Base-by-base conservation (phyloP, 495 filamentous ascomycete species). In the Friedmanniomyces simplex region DNA sequence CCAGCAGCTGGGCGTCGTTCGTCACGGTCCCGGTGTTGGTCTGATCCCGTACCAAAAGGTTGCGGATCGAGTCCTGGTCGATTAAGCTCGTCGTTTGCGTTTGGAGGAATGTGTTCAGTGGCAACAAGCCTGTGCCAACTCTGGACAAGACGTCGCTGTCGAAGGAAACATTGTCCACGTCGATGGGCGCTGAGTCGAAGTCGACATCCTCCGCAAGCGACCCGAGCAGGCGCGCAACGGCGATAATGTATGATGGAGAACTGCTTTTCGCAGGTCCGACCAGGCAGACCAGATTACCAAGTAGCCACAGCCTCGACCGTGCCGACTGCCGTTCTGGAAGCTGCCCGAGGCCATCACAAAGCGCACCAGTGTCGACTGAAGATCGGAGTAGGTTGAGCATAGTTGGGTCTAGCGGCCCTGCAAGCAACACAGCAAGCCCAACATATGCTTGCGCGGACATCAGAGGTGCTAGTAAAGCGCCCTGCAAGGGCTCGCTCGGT, bases 211-310 rank as follows among this genome's bases (percentile, higher is more conserved):
- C 67, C 5, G 85, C 79, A 6, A 84, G 79, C n/a, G 76, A 80
- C 36, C 73, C 74, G 12, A 91, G 71, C 20, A 89, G 67, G 8
- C 73, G 70, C 7, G 85, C 84, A 10, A 94, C 74, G 20, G 48
- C 30, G 18, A 20, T 18, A 24, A 53, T 58, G 48, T 13, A 86
- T 78, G 45, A 75, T 73, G 22, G 89, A 73, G 65, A 85, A 46
- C 76, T 77, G 34, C 81, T 74, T 59, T 84, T 63, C 14, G 78
- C 70, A 13, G 72, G 18, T 16, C 79, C 77, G 60, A 86, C 81
- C 46, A 95, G 80, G 62, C 79, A 87, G 50, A 96, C 85, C 57
- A 89, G 82, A 66, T 95, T 86, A 21, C 85, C 78, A 49, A 96
- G 71, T 21, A 98, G 74, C 85, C 90, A 94, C 21, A 90, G 48